Percentiles rank a stretch among this genome's conserved stretches.
Conservation (phyloP, 192 early-diverging fungal genomes). For the Kappamyces sp. region DNA sequence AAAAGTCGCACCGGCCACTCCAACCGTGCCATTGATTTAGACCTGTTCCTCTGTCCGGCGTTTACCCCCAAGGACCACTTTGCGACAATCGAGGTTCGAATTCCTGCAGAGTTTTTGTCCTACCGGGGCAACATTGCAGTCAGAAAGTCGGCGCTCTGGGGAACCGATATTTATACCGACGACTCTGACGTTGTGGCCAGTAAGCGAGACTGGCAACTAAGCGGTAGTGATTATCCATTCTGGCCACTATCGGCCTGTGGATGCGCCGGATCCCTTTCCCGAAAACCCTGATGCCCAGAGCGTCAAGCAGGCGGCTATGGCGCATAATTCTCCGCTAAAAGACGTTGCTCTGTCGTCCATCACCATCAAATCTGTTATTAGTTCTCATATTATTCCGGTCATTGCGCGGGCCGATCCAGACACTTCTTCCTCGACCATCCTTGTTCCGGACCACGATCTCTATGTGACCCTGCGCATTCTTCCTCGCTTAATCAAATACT, state of each 20-base stretch:
- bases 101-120: slow-evolving; percentile 58
- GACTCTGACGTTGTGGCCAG: slow-evolving; percentile 80
- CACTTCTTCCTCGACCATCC: slow-evolving; percentile 19
- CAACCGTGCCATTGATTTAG: slow-evolving; percentile 22
- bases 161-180: slow-evolving; percentile 79
- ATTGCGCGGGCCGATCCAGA: slow-evolving; percentile 23
- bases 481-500: slow-evolving; percentile 64
- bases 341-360: background rate
- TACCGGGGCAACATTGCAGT: slow-evolving; percentile 59
- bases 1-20: slow-evolving; percentile 21
- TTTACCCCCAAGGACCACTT: slow-evolving; percentile 43
- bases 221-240: slow-evolving; percentile 55
- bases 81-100: slow-evolving; percentile 56
- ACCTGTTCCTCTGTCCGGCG: slow-evolving; percentile 44
- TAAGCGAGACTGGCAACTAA: slow-evolving; percentile 24
- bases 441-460: slow-evolving; percentile 57
- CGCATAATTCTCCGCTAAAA: background rate
- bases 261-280: slow-evolving; percentile 24
- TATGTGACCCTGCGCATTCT: slow-evolving; percentile 62
- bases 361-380: slow-evolving; percentile 2
- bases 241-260: slow-evolving; percentile 48
- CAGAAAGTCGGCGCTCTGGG: slow-evolving; percentile 64
- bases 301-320: background rate
- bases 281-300: background rate
- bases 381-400: slow-evolving; percentile 21